These are phyloP conservation scores for Colletotrichum falcatum DNA, from an alignment of 2,329 filamentous ascomycete genomes.

Conservation along the genomic window DNA sequence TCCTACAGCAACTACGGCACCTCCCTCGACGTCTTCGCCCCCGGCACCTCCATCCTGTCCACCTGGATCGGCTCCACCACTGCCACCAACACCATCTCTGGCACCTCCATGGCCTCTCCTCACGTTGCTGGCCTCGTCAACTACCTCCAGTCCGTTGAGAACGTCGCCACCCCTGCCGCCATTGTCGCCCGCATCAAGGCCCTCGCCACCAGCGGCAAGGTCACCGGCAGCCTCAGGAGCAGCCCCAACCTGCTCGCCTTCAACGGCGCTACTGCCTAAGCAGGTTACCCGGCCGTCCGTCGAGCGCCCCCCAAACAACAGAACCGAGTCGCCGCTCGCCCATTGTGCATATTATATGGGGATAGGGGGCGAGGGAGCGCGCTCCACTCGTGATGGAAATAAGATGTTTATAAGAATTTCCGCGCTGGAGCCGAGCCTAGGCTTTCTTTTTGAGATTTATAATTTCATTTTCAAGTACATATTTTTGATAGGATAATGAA, in stretches of 20 bases:
- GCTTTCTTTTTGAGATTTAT: slow-evolving; percentile 7
- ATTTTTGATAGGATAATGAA: slow-evolving; percentile 15
- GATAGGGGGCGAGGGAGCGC: background rate
- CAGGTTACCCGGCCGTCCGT: background rate
- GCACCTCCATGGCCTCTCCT: slow-evolving; percentile 73
- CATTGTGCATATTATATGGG: slow-evolving; percentile 5
- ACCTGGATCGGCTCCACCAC: slow-evolving; percentile 58
- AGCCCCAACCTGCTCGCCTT: slow-evolving; percentile 61
- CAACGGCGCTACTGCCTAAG: slow-evolving; percentile 53
- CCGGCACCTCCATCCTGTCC: slow-evolving; percentile 59
- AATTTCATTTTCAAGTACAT: background rate
- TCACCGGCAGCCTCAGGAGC: slow-evolving; percentile 49
- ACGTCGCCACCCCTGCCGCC: slow-evolving; percentile 53
- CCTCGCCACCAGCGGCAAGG: slow-evolving; percentile 54
- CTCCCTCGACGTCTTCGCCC: slow-evolving; percentile 63
- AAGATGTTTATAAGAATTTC: slow-evolving; percentile 3
- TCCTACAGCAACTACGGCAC: slow-evolving; percentile 64
- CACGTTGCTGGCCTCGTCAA: slow-evolving; percentile 70
- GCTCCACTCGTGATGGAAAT: background rate
- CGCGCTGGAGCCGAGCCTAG: background rate
- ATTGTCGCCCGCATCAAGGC: slow-evolving; percentile 56
- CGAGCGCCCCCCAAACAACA: background rate
- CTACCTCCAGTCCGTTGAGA: slow-evolving; percentile 64
- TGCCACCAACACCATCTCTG: slow-evolving; percentile 61
- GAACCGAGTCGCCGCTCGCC: background rate